A percentile compares a stretch with the other conserved stretches of the same genome.
These are phyloP conservation scores for Fusarium sp. DNA, from an alignment of 2,329 filamentous ascomycete genomes.

Conservation along the genomic window DNA sequence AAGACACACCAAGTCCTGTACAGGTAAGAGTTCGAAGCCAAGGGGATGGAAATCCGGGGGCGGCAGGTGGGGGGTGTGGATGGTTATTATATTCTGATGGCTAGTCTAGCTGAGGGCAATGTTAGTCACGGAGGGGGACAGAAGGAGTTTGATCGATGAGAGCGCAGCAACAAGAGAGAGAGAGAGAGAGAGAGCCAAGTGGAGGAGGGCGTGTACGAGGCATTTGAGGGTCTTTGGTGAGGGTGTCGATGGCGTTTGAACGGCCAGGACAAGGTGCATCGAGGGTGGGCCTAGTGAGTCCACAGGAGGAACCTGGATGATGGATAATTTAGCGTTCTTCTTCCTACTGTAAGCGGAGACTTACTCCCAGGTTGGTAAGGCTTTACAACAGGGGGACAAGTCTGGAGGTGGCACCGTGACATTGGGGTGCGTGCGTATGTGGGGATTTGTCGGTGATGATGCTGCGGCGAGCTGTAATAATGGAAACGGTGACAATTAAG, in stretches of 20 bases:
- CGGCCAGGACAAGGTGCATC: constrained; percentile 12
- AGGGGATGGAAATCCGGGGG: constrained; percentile 53
- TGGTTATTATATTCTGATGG: constrained; percentile 52
- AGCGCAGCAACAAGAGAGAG: constrained; percentile 8
- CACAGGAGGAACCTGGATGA: constrained; percentile 40
- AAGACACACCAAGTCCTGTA: constrained; percentile 18
- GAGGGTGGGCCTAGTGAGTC: constrained; percentile 43
- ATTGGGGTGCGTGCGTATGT: constrained; percentile 36
- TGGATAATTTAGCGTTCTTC: constrained; percentile 34
- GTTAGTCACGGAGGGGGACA: constrained; percentile 38
- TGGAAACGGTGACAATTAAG: no score
- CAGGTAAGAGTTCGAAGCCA: constrained; percentile 48
- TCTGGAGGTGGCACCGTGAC: constrained; percentile 47
- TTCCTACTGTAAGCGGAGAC: constrained; percentile 23
- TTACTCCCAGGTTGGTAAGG: constrained; percentile 39
- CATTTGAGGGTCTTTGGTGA: constrained; percentile 35
- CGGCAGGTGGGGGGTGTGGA: constrained; percentile 51
- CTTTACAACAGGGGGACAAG: constrained; percentile 24
- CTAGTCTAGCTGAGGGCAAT: constrained; percentile 41
- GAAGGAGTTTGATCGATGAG: constrained; percentile 44
- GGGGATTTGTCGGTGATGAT: constrained; percentile 36
- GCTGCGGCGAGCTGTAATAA: constrained; percentile 12
- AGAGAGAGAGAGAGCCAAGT: constrained; percentile 34
- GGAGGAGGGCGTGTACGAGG: constrained; percentile 44
- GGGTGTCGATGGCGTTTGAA: constrained; percentile 43